These are phyloP conservation scores for Pisolithus sp. DNA, from an alignment of 768 basidiomycete species.

Conservation along the genomic window DNA sequence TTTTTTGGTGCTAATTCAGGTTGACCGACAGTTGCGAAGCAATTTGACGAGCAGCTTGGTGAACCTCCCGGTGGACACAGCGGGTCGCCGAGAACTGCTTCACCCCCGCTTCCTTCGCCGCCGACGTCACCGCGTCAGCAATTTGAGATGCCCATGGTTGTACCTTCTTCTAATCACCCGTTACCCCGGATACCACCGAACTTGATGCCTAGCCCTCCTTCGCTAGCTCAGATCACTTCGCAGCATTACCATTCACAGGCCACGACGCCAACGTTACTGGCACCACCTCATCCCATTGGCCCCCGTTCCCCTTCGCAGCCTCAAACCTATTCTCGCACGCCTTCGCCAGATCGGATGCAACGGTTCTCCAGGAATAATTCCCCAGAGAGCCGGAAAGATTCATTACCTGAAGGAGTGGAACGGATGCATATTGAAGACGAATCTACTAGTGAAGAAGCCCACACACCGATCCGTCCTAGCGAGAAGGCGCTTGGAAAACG, in stretches of 20 bases:
- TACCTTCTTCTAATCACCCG: slow-evolving; percentile 28
- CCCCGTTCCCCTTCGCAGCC: slow-evolving; percentile 56
- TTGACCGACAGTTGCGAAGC: slow-evolving; percentile 7
- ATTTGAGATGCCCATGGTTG: slow-evolving; percentile 25
- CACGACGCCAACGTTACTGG: slow-evolving; percentile 36
- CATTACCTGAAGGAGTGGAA: slow-evolving; percentile 22
- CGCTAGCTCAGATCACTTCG: slow-evolving; percentile 9
- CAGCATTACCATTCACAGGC: slow-evolving; percentile 21
- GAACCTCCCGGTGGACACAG: slow-evolving; percentile 16
- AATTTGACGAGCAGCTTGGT: slow-evolving; percentile 15
- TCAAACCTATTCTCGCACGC: slow-evolving; percentile 51
- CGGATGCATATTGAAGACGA: slow-evolving; percentile 21
- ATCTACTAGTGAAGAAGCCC: slow-evolving; percentile 22
- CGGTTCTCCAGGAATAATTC: slow-evolving; percentile 19
- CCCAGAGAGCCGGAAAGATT: slow-evolving; percentile 17
- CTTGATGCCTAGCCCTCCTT: slow-evolving; percentile 13
- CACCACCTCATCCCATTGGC: slow-evolving; percentile 68
- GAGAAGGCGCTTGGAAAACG: slow-evolving; percentile 88
- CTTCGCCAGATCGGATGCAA: slow-evolving; percentile 52
- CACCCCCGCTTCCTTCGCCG: slow-evolving; percentile 19
- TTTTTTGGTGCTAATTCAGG: background rate
- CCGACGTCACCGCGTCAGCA: slow-evolving; percentile 26
- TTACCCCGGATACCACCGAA: slow-evolving; percentile 34
- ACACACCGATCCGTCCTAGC: slow-evolving; percentile 56
- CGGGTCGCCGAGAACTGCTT: slow-evolving; percentile 25